phyloP scores from a whole-genome alignment of 2,329 filamentous ascomycete genomes.

The Pseudocercospora fijiensis region DNA sequence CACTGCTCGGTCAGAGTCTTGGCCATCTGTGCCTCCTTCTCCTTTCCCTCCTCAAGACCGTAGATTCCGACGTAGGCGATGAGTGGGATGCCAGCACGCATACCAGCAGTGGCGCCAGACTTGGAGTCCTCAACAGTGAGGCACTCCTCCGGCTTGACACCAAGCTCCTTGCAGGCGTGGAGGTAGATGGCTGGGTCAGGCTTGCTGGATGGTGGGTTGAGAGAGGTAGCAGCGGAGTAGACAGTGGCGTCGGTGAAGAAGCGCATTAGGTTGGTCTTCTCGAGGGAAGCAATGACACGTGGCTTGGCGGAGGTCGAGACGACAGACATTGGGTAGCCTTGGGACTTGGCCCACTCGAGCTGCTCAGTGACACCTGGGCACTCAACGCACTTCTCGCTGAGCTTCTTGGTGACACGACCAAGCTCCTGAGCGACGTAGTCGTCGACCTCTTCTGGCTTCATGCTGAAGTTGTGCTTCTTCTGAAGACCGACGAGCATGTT shows the following conservation, averaged over 20 bases:
- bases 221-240: constrained; percentile 78
- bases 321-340: constrained; percentile 68
- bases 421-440: constrained; percentile 74
- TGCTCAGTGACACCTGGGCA: constrained; percentile 59
- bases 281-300: constrained; percentile 72
- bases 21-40: constrained; percentile 52
- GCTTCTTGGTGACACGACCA: constrained; percentile 78
- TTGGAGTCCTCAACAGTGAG: constrained; percentile 87
- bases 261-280: constrained; percentile 75
- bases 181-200: constrained; percentile 88
- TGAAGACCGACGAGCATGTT: constrained; percentile 81
- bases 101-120: constrained; percentile 75
- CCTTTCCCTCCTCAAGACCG: constrained; percentile 63
- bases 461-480: constrained; percentile 70
- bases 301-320: constrained; percentile 78
- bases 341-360: constrained; percentile 59
- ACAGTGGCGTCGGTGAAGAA: constrained; percentile 75
- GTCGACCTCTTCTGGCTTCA: constrained; percentile 68
- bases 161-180: constrained; percentile 70
- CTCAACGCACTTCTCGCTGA: constrained; percentile 46
- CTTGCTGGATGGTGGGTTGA: constrained; percentile 80
- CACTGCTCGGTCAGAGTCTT: constrained; percentile 51
- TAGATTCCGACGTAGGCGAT: constrained; percentile 87
- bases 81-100: constrained; percentile 73
- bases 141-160: constrained; percentile 68